phyloP scores from a whole-genome alignment of 2,329 filamentous ascomycete genomes.

The Aspergillus nomiae region DNA sequence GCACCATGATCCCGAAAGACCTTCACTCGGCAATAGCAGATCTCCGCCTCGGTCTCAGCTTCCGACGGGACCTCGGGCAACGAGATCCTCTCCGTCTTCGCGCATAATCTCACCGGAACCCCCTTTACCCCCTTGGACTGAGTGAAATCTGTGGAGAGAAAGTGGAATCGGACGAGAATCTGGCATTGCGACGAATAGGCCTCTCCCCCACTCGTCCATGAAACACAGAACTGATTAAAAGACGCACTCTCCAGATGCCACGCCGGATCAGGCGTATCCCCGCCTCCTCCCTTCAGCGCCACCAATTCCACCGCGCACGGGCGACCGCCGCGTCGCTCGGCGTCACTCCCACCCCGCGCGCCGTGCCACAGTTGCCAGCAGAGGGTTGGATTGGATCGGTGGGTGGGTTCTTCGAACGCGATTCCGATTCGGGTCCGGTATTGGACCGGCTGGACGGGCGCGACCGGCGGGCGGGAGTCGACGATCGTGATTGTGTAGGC shows the following conservation, averaged over 20 bases:
- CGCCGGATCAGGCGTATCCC: background rate
- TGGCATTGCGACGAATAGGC: conserved; percentile 68
- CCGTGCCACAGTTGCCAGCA: conserved; percentile 93
- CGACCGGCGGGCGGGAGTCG: conserved; percentile 67
- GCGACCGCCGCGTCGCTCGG: conserved; percentile 69
- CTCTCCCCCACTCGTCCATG: conserved; percentile 9
- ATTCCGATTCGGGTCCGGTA: conserved; percentile 87
- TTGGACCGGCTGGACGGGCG: conserved; percentile 60
- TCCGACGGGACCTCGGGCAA: background rate
- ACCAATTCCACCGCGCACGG: background rate
- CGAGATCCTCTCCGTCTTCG: conserved; percentile 2
- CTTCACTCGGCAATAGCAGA: conserved; percentile 91
- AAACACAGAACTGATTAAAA: conserved; percentile 10
- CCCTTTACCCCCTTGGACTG: conserved; percentile 93
- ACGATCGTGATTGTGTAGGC: conserved; percentile 81
- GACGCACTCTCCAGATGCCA: background rate
- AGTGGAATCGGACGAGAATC: conserved; percentile 89
- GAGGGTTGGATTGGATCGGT: conserved; percentile 72
- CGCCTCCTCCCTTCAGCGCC: background rate
- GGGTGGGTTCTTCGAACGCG: conserved; percentile 89
- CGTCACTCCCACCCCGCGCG: conserved; percentile 83
- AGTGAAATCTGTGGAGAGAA: conserved; percentile 92
- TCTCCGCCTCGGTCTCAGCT: conserved; percentile 26
- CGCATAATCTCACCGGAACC: background rate
- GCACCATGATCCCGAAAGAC: conserved; percentile 91